Percentiles rank a stretch among this genome's conserved stretches.
phyloP scores from a whole-genome alignment of 1,284 basidiomycete species.

The Boletus holoroseus region DNA sequence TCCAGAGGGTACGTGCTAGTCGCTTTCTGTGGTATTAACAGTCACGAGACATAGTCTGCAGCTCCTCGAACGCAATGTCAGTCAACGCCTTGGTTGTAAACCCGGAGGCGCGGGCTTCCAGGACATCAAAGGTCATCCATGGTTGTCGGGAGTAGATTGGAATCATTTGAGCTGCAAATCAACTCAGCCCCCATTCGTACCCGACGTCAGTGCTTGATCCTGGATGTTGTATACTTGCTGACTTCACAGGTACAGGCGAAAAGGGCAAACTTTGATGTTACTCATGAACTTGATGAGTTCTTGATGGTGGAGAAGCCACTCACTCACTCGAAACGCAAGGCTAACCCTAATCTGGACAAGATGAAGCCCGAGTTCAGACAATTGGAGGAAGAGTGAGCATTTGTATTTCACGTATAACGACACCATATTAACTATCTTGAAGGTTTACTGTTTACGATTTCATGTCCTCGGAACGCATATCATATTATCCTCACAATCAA shows the following conservation, averaged over 20 bases:
- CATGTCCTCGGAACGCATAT: constrained; percentile 54
- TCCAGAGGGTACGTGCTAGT: constrained; percentile 45
- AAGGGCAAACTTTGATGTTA: constrained; percentile 94
- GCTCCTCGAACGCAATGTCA: constrained; percentile 83
- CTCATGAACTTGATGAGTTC: constrained; percentile 95
- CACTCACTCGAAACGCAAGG: constrained; percentile 87
- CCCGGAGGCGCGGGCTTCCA: constrained; percentile 61
- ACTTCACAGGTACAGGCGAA: constrained; percentile 56
- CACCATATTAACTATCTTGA: constrained; percentile 3
- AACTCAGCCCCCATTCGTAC: constrained; percentile 80
- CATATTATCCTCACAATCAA: constrained; percentile 78
- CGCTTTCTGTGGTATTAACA: constrained; percentile 5
- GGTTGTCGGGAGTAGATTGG: constrained; percentile 86
- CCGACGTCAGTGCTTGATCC: constrained; percentile 61
- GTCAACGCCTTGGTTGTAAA: constrained; percentile 77
- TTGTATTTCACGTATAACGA: background rate
- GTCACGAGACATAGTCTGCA: constrained; percentile 35
- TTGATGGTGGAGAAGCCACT: constrained; percentile 95
- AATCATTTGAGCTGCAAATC: constrained; percentile 69
- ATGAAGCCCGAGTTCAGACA: constrained; percentile 87
- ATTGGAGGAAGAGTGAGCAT: constrained; percentile 84
- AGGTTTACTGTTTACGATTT: constrained; percentile 81
- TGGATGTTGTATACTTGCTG: constrained; percentile 1
- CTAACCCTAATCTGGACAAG: constrained; percentile 75
- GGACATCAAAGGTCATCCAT: constrained; percentile 78